phyloP scores from a whole-genome alignment of 257 asterid species.

The Craterostigma plantagineum region DNA sequence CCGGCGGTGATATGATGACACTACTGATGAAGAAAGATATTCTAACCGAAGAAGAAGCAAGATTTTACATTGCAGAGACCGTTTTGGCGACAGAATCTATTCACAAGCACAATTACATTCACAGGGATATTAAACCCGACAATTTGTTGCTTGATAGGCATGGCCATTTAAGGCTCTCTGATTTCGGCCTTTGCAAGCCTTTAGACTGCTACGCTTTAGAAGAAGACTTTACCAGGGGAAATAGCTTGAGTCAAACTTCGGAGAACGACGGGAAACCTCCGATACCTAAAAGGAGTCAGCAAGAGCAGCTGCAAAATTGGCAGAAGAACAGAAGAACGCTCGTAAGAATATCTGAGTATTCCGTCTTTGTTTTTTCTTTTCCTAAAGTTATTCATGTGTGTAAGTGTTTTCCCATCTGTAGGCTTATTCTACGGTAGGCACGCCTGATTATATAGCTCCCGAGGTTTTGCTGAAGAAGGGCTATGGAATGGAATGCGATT shows the following conservation, averaged over 20 bases:
- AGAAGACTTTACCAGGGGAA: conserved; percentile 30
- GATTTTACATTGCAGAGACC: conserved; percentile 37
- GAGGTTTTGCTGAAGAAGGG: conserved; percentile 13
- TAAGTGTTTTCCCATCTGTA: background rate
- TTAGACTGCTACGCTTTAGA: conserved; percentile 27
- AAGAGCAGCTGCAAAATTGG: conserved; percentile 25
- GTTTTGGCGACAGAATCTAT: conserved; percentile 37
- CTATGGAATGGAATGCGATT: conserved; percentile 67
- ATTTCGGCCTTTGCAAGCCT: conserved; percentile 41
- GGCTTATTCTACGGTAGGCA: conserved; percentile 16
- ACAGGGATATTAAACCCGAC: conserved; percentile 41
- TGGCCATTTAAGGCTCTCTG: conserved; percentile 34
- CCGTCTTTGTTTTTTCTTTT: too few relatives aligned
- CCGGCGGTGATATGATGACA: conserved; percentile 46
- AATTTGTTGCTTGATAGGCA: conserved; percentile 32
- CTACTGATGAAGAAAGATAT: conserved; percentile 34
- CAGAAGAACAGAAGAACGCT: conserved; percentile 22
- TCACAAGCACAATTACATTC: conserved; percentile 34
- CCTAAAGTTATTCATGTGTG: too few relatives aligned
- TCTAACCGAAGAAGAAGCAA: conserved; percentile 29
- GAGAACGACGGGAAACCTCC: conserved; percentile 12
- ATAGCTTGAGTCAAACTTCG: conserved; percentile 12
- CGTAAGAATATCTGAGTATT: too few relatives aligned
- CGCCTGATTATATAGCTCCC: conserved; percentile 18
- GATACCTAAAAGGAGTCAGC: conserved; percentile 18